Conservation (phyloP, 352 stramenopile genomes). For the Phytophthora multivora region DNA sequence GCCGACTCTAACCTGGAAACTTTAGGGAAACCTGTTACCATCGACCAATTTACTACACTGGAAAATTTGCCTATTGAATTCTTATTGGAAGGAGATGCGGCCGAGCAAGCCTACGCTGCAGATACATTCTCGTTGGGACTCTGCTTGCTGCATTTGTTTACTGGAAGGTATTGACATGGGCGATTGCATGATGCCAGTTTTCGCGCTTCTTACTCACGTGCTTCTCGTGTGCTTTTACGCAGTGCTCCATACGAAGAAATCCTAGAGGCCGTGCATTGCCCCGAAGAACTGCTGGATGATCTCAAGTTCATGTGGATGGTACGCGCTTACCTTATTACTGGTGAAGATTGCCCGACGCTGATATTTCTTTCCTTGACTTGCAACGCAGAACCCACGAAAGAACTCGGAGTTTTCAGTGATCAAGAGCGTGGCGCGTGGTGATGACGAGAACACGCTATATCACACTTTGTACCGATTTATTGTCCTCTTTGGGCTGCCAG, state of each 20-base stretch:
- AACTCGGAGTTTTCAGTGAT: conserved; percentile 74
- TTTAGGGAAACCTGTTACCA: conserved; percentile 90
- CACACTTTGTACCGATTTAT: conserved; percentile 97
- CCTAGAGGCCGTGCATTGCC: conserved; percentile 92
- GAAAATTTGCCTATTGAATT: conserved; percentile 98
- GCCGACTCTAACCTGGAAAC: conserved; percentile 90
- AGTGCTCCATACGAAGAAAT: conserved; percentile 98
- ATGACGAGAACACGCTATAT: conserved; percentile 89
- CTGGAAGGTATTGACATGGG: conserved; percentile 82
- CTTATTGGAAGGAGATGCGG: conserved; percentile 92
- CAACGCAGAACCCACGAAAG: conserved; percentile 47
- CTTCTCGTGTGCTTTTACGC: neutral
- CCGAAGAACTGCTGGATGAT: conserved; percentile 77
- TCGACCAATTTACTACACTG: conserved; percentile 97
- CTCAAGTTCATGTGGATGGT: conserved; percentile 92
- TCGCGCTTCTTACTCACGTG: conserved; percentile 1
- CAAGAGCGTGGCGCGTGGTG: conserved; percentile 54
- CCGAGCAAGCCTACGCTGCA: conserved; percentile 90
- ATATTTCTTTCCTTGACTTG: neutral
- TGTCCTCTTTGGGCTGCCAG: conserved; percentile 95
- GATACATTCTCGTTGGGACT: conserved; percentile 97
- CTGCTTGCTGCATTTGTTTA: conserved; percentile 97
- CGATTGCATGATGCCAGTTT: neutral
- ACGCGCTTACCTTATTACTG: conserved; percentile 10
- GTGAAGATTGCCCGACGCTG: neutral